phyloP scores from a whole-genome alignment of 805 yeast species.

The Phaffomyces opuntiae region DNA sequence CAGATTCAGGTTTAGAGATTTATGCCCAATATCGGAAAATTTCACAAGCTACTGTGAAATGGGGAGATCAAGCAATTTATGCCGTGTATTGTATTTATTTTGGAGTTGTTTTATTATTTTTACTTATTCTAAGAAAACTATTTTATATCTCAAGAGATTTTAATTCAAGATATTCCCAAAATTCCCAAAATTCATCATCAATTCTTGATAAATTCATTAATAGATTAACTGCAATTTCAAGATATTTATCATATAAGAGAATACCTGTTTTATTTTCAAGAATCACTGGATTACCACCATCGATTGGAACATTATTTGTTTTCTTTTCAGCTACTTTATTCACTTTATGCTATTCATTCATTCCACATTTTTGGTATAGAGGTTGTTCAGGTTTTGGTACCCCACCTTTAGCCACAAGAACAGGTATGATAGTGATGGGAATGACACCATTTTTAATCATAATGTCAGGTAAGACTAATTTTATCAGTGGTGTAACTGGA shows the following conservation, averaged over 20 bases:
- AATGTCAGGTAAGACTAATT: conserved; percentile 46
- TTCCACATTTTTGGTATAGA: conserved; percentile 46
- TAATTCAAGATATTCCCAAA: not conserved
- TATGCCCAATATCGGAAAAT: not conserved
- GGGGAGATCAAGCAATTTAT: not conserved
- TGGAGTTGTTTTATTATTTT: not conserved
- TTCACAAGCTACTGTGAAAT: not conserved
- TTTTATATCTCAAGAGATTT: not conserved
- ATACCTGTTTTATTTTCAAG: conserved; percentile 26
- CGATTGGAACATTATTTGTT: conserved; percentile 30
- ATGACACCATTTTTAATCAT: conserved; percentile 44
- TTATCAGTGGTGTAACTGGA: conserved; percentile 43
- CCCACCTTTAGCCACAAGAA: conserved; percentile 49
- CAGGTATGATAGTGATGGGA: conserved; percentile 45
- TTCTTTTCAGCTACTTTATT: conserved; percentile 30
- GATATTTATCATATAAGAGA: conserved; percentile 28
- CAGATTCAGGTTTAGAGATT: not conserved
- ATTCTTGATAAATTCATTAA: not conserved
- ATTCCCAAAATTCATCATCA: not conserved
- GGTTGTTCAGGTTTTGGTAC: conserved; percentile 49
- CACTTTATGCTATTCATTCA: conserved; percentile 25
- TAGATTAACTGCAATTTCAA: conserved; percentile 23
- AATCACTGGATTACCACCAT: conserved; percentile 30
- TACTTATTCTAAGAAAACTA: not conserved
- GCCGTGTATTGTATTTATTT: not conserved